Conservation (phyloP, 371 early-diverging fungal genomes). For the Smittium culicis region DNA sequence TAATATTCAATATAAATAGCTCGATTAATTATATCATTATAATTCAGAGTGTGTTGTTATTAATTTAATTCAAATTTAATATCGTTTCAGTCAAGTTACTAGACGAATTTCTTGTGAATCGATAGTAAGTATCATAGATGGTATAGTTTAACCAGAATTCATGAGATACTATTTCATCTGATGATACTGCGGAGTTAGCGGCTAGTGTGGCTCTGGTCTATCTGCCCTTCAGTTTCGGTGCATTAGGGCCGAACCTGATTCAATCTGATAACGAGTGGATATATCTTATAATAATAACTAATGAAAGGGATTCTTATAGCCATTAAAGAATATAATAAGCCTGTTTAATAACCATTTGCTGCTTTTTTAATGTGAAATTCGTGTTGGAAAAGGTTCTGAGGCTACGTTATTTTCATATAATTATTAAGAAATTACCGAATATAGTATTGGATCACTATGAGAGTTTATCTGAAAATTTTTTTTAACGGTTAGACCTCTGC, state of each 20-base stretch:
- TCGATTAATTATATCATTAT: not conserved
- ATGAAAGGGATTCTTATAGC: not conserved
- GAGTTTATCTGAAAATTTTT: not conserved
- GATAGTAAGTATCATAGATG: not conserved
- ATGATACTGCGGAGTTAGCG: not conserved
- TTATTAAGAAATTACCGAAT: not conserved
- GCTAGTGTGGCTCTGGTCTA: not conserved
- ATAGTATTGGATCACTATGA: not conserved
- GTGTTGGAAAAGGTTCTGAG: not conserved
- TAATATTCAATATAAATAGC: not conserved
- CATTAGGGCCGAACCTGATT: not conserved
- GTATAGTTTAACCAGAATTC: not conserved
- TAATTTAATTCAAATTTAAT: not conserved
- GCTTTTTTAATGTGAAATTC: not conserved
- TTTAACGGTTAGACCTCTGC: not conserved
- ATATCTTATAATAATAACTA: not conserved
- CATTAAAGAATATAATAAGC: not conserved
- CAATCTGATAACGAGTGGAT: not conserved
- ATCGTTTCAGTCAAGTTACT: not conserved
- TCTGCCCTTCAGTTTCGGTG: not conserved
- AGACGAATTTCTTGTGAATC: not conserved
- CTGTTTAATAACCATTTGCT: not conserved
- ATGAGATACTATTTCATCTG: not conserved
- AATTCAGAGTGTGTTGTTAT: not conserved
- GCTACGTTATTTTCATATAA: not conserved